Conservation (phyloP, 1,284 basidiomycete species). For the Marasmius oreades region DNA sequence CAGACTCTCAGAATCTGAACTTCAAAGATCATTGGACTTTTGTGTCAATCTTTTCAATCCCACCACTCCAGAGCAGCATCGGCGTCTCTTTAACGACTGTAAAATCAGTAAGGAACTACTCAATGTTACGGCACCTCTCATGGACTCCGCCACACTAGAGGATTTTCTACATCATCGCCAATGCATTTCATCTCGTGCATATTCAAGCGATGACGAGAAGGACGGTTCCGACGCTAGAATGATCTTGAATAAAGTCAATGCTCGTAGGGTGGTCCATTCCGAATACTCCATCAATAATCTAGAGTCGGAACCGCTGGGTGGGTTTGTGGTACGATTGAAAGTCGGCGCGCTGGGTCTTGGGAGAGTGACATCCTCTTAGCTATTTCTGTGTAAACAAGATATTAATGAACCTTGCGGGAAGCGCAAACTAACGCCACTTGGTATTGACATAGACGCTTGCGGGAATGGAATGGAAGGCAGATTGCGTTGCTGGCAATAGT, state of each 20-base stretch:
- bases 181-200: conserved; percentile 3
- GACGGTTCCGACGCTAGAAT: conserved; percentile 30
- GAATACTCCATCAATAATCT: conserved; percentile 53
- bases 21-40: conserved; percentile 62
- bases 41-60: conserved; percentile 56
- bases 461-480: too few relatives aligned
- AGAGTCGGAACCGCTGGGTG: conserved; percentile 46
- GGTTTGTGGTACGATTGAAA: conserved; percentile 45
- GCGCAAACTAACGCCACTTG: too few relatives aligned
- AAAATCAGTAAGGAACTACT: conserved; percentile 34
- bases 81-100: conserved; percentile 27
- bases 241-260: conserved; percentile 52
- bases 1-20: conserved; percentile 63
- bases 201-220: conserved; percentile 16
- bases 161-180: conserved; percentile 20
- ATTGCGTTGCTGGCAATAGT: too few relatives aligned
- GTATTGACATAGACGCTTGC: too few relatives aligned
- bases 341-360: conserved; percentile 44
- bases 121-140: conserved; percentile 42
- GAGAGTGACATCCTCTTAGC: not conserved
- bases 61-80: conserved; percentile 50
- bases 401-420: not conserved
- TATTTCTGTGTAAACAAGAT: not conserved
- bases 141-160: conserved; percentile 42
- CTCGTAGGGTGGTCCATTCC: conserved; percentile 45